phyloP scores from a whole-genome alignment of 1,284 basidiomycete species.

The Sanghuangporus sanghuang region DNA sequence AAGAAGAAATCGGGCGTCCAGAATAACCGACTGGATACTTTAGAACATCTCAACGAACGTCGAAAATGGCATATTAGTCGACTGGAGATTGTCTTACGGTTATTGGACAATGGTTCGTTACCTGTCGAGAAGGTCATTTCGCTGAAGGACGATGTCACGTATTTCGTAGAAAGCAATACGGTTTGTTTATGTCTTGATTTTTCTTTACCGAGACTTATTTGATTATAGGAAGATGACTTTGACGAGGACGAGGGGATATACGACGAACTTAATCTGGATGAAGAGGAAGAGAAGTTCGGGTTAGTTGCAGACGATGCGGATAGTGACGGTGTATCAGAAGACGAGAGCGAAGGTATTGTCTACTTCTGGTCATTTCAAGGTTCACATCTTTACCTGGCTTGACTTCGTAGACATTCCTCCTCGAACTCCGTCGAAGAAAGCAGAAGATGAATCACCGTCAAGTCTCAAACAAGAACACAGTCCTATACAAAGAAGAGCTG shows the following conservation, averaged over 20 bases:
- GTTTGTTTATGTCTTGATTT: slow-evolving; percentile 45
- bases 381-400: background rate
- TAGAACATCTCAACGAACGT: slow-evolving; percentile 90
- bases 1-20: slow-evolving; percentile 73
- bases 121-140: slow-evolving; percentile 75
- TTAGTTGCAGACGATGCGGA: slow-evolving; percentile 72
- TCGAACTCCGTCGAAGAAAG: slow-evolving; percentile 64
- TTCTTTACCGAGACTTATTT: slow-evolving; percentile 15
- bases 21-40: slow-evolving; percentile 72
- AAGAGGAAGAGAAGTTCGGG: slow-evolving; percentile 92
- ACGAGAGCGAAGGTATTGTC: slow-evolving; percentile 60
- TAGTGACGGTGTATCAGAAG: slow-evolving; percentile 65
- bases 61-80: slow-evolving; percentile 94
- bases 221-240: slow-evolving; percentile 86
- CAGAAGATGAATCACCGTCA: slow-evolving; percentile 67
- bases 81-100: slow-evolving; percentile 88
- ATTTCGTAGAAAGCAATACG: slow-evolving; percentile 95
- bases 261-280: slow-evolving; percentile 96
- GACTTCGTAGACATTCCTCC: slow-evolving; percentile 48
- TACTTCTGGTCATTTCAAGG: background rate
- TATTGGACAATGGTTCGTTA: slow-evolving; percentile 93
- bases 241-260: slow-evolving; percentile 98
- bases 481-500: slow-evolving; percentile 73
- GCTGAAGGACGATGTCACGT: slow-evolving; percentile 93
- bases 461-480: slow-evolving; percentile 68